These are phyloP conservation scores for Neopestalotiopsis sp. DNA, from an alignment of 2,329 filamentous ascomycete species.

Conservation along the genomic window DNA sequence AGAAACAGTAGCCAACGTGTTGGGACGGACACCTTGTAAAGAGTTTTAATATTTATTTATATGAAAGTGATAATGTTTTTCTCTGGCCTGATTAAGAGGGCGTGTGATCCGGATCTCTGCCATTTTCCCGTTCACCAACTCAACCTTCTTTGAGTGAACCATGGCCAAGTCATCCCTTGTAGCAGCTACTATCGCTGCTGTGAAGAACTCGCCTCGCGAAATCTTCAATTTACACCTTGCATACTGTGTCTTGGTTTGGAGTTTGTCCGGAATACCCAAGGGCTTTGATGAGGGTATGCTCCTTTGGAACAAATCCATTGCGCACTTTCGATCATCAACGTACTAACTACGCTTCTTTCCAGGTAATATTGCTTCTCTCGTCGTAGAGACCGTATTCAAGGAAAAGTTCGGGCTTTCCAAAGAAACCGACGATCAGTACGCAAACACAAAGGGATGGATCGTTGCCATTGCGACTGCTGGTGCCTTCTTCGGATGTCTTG, in stretches of 20 bases:
- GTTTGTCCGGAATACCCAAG: conserved; percentile 37
- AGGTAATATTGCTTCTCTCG: conserved; percentile 38
- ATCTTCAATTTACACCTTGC: conserved; percentile 38
- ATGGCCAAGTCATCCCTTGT: conserved; percentile 25
- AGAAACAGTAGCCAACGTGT: background rate
- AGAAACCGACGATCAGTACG: conserved; percentile 31
- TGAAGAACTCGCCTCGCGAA: conserved; percentile 32
- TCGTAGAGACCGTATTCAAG: conserved; percentile 35
- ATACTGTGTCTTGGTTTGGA: conserved; percentile 33
- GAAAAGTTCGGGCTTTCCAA: conserved; percentile 30
- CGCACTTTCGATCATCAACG: background rate
- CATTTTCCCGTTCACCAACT: background rate
- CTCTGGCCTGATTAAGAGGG: background rate
- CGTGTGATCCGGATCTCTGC: background rate
- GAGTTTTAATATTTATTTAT: background rate
- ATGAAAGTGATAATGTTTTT: background rate
- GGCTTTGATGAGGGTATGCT: conserved; percentile 36
- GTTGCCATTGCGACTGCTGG: conserved; percentile 37
- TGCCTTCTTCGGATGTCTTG: conserved; percentile 35
- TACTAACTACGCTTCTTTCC: background rate
- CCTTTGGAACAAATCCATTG: too few species aligned
- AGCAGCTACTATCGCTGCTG: conserved; percentile 32
- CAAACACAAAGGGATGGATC: conserved; percentile 39
- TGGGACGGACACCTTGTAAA: background rate
- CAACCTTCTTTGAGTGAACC: background rate